Evolutionary conservation across 2,329 filamentous ascomycete species (phyloP).

Genomic region (Septoria petroselini): DNA sequence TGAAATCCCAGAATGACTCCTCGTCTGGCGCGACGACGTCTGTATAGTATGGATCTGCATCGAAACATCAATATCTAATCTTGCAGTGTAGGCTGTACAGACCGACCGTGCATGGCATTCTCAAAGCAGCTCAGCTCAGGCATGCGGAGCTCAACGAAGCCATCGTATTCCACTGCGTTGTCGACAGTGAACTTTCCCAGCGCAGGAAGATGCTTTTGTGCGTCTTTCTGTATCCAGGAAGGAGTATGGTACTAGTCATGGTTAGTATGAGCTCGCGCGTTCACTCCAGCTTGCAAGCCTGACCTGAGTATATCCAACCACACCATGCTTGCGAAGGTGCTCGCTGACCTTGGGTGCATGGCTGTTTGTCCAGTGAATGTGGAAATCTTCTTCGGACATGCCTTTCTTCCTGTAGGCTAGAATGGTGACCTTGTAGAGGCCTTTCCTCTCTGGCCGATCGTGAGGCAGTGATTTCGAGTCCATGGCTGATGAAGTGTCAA

Average conservation of each 20-base stretch:
- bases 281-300: neutral
- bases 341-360: slow-evolving; percentile 22
- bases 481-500: neutral
- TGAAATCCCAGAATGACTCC: slow-evolving; percentile 17
- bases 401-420: slow-evolving; percentile 16
- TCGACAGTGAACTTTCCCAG: slow-evolving; percentile 14
- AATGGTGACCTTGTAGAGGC: slow-evolving; percentile 18
- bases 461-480: neutral
- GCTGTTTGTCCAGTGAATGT: slow-evolving; percentile 21
- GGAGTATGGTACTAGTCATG: slow-evolving; percentile 12
- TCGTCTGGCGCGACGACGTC: slow-evolving; percentile 21
- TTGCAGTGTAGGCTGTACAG: no score
- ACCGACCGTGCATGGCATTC: slow-evolving; percentile 15
- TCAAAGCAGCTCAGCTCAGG: slow-evolving; percentile 20
- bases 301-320: slow-evolving; percentile 23
- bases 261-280: neutral
- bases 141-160: slow-evolving; percentile 19
- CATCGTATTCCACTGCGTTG: slow-evolving; percentile 16
- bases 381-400: slow-evolving; percentile 22
- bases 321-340: slow-evolving; percentile 19
- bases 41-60: slow-evolving; percentile 22
- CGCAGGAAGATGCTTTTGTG: slow-evolving; percentile 8
- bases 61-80: neutral
- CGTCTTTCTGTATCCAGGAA: slow-evolving; percentile 15
- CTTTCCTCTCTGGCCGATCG: slow-evolving; percentile 3